phyloP scores from a whole-genome alignment of 108 stramenopile genomes.

The Schizochytrium sp. region DNA sequence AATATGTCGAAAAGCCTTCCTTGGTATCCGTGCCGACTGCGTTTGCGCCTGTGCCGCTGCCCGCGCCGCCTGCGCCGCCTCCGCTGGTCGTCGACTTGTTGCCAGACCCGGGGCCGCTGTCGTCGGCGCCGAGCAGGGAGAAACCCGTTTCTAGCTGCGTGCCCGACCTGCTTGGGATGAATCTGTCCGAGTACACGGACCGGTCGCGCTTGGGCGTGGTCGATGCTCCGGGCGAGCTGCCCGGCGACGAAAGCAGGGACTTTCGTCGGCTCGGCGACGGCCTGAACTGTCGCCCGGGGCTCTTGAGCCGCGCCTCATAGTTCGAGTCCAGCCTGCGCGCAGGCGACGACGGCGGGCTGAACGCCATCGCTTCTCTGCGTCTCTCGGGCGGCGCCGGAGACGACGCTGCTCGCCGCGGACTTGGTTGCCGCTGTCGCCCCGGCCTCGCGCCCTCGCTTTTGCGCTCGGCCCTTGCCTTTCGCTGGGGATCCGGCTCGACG shows the following conservation, averaged over 20 bases:
- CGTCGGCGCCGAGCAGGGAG: slow-evolving; percentile 16
- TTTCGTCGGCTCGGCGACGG: background rate
- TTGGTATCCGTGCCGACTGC: background rate
- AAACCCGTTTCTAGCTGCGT: background rate
- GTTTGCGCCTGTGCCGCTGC: background rate
- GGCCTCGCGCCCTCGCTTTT: too few relatives aligned
- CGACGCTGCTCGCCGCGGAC: too few relatives aligned
- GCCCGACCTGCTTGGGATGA: slow-evolving; percentile 34
- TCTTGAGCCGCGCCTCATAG: slow-evolving; percentile 12
- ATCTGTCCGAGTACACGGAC: slow-evolving; percentile 39
- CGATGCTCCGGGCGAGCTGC: background rate
- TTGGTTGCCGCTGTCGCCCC: too few relatives aligned
- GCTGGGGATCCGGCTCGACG: too few relatives aligned
- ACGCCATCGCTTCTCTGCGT: background rate
- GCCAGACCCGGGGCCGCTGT: background rate
- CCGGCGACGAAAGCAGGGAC: background rate
- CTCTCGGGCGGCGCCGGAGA: too few relatives aligned
- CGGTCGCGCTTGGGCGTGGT: background rate
- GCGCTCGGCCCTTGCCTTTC: too few relatives aligned
- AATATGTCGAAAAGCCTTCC: slow-evolving; percentile 24
- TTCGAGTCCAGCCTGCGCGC: slow-evolving; percentile 1
- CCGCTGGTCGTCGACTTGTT: background rate
- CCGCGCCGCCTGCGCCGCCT: background rate
- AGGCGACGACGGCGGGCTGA: slow-evolving; percentile 11
- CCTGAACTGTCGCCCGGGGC: slow-evolving; percentile 6